phyloP scores from a whole-genome alignment of 495 filamentous ascomycete genomes.

The Hypoxylon subgilvum region DNA sequence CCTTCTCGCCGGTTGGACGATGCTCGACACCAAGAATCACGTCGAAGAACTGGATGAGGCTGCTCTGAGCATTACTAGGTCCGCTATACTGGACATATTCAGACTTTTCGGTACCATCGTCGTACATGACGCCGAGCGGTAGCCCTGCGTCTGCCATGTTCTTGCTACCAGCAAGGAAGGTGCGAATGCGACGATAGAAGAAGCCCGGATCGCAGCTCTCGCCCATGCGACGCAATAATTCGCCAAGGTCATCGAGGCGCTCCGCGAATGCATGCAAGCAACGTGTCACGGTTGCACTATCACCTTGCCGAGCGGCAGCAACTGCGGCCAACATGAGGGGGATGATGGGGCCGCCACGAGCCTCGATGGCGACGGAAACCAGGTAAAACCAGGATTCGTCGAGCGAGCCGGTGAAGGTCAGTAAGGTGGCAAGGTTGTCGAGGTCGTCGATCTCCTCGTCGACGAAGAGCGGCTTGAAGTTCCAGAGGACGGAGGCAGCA shows the following conservation, averaged over 20 bases:
- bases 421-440: slow-evolving; percentile 81
- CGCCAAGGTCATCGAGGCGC: slow-evolving; percentile 79
- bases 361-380: slow-evolving; percentile 93
- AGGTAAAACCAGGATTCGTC: slow-evolving; percentile 99
- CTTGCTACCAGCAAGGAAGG: slow-evolving; percentile 93
- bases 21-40: slow-evolving; percentile 90
- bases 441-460: slow-evolving; percentile 80
- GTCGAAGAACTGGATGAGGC: slow-evolving; percentile 93
- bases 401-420: slow-evolving; percentile 91
- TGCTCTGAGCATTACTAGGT: slow-evolving; percentile 94
- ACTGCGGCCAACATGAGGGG: slow-evolving; percentile 89
- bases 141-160: slow-evolving; percentile 95
- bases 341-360: slow-evolving; percentile 85
- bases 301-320: slow-evolving; percentile 72
- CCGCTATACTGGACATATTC: slow-evolving; percentile 81
- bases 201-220: slow-evolving; percentile 90
- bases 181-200: slow-evolving; percentile 92
- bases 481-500: slow-evolving; percentile 90
- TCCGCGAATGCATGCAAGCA: slow-evolving; percentile 82
- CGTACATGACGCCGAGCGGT: slow-evolving; percentile 84
- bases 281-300: slow-evolving; percentile 72
- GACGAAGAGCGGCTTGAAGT: slow-evolving; percentile 86
- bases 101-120: slow-evolving; percentile 70
- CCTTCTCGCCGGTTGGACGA: slow-evolving; percentile 80
- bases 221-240: slow-evolving; percentile 80